Percentiles rank a stretch among this genome's conserved stretches.
Evolutionary conservation across 2,329 filamentous ascomycete genomes (phyloP).

Genomic region (Alternaria postmessia): DNA sequence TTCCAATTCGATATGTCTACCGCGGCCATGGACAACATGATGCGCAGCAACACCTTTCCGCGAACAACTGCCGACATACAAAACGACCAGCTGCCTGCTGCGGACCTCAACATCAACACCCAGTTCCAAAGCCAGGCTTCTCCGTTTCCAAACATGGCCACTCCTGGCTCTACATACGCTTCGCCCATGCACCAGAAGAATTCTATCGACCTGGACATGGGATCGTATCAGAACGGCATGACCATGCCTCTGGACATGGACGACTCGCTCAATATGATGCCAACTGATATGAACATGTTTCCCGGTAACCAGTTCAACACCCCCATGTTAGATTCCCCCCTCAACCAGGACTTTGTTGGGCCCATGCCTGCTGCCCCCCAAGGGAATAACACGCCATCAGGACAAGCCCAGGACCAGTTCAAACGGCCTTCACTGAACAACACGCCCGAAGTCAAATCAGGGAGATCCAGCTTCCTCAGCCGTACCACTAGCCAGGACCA

Average conservation of each 20-base stretch:
- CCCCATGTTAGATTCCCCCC: constrained; percentile 53
- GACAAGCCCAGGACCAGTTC: constrained; percentile 42
- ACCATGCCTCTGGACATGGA: constrained; percentile 56
- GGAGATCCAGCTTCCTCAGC: constrained; percentile 31
- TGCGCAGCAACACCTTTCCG: constrained; percentile 42
- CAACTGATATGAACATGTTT: constrained; percentile 52
- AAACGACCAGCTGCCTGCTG: constrained; percentile 32
- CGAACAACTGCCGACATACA: constrained; percentile 32
- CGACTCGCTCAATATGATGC: constrained; percentile 48
- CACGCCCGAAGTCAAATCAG: constrained; percentile 41
- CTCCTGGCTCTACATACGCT: constrained; percentile 52
- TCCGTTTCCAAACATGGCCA: constrained; percentile 50
- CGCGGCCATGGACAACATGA: constrained; percentile 46
- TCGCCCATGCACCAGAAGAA: constrained; percentile 53
- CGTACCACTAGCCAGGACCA: constrained; percentile 41
- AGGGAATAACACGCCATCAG: constrained; percentile 30
- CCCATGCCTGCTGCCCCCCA: constrained; percentile 44
- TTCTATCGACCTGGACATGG: constrained; percentile 55
- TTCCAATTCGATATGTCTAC: constrained; percentile 52
- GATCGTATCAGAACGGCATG: constrained; percentile 53
- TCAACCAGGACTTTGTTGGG: constrained; percentile 46
- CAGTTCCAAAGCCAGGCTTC: constrained; percentile 48
- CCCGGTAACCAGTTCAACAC: constrained; percentile 49
- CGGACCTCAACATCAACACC: constrained; percentile 53
- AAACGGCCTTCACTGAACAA: constrained; percentile 35